Base-by-base conservation (phyloP, 1,284 basidiomycete species). In the Ganoderma leucocontextum region DNA sequence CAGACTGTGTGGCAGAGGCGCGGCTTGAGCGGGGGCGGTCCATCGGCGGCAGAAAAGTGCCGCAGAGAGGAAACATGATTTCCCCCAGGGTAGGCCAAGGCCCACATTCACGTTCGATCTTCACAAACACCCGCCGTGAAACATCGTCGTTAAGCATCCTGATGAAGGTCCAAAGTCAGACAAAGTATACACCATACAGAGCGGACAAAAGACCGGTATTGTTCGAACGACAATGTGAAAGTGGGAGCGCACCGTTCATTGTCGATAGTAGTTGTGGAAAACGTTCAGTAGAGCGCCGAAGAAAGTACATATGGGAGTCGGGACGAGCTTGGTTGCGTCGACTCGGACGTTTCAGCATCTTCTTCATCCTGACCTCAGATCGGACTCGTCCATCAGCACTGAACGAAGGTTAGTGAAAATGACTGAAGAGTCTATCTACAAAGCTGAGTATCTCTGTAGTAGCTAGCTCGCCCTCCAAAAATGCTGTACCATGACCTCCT, bases 401-500 rank as follows among this genome's bases (percentile, higher is more conserved):
- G 10, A 22, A 12, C 22, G 25, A 10, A 25, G 22, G 47, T 52
- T 25, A 52, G 47, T 52, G 1, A 6, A 9, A 12, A 52, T 13
- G 25, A 52, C 25, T 4, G 9, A 13, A 52, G 47, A 0, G 2
- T 4, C 25, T 19, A 55, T 55, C 17, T 4, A 33, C 9, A 15
- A 10, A 19, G 15, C 52, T 55, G 4, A 55, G 29, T 17, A 19
- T 2, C 17, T 35, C 13, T 25, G 25, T 8, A 13, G 10, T 22
- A 25, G 49, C 39, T 39, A 13, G 39, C 39, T 13, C 1, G 29
- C 22, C 52, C 29, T 12, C 6, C 52, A 5, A 15, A 29, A 33
- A 55, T 55, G 52, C 52, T 55, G 2, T 33, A 55, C 52, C 52
- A 55, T 19, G 52, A 55, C 29, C 15, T 55, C 29, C 52, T 55